phyloP scores from a whole-genome alignment of 805 yeast species.

The Wickerhamomyces bovis region DNA sequence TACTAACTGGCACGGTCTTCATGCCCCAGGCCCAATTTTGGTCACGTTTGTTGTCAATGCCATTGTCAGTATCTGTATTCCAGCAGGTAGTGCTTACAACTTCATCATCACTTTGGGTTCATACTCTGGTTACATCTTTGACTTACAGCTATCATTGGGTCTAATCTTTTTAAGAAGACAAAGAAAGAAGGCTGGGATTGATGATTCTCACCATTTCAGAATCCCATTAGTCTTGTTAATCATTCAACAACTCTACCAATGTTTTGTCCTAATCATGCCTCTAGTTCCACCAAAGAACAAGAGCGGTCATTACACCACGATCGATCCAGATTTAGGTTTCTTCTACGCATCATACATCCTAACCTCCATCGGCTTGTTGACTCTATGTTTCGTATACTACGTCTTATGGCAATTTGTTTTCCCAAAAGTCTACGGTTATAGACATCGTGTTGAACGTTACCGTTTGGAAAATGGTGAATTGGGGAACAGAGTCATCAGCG shows the following conservation, averaged over 20 bases:
- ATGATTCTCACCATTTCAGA: conserved; percentile 53
- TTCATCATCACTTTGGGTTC: conserved; percentile 64
- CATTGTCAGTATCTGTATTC: conserved; percentile 66
- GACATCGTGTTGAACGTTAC: conserved; percentile 42
- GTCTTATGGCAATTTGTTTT: conserved; percentile 50
- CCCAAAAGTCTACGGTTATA: conserved; percentile 48
- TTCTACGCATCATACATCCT: conserved; percentile 76
- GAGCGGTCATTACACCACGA: conserved; percentile 30
- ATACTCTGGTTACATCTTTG: conserved; percentile 70
- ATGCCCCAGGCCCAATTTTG: conserved; percentile 55
- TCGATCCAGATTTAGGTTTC: conserved; percentile 53
- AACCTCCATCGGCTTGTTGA: conserved; percentile 64
- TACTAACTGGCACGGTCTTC: conserved; percentile 26
- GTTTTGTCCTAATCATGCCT: conserved; percentile 66
- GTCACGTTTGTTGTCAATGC: conserved; percentile 69
- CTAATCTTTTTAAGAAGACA: conserved; percentile 49
- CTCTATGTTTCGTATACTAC: conserved; percentile 58
- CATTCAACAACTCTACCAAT: conserved; percentile 55
- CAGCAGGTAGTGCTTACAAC: conserved; percentile 83
- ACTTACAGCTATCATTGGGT: conserved; percentile 54
- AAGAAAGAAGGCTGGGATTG: conserved; percentile 38
- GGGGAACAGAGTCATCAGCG: conserved; percentile 47
- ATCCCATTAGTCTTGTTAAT: conserved; percentile 53
- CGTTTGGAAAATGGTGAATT: conserved; percentile 60
- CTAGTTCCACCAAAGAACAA: conserved; percentile 55